Percentiles rank a stretch among this genome's conserved stretches.
Conservation (phyloP, 1,139 yeast species). For the Taphrina wiesneri region DNA sequence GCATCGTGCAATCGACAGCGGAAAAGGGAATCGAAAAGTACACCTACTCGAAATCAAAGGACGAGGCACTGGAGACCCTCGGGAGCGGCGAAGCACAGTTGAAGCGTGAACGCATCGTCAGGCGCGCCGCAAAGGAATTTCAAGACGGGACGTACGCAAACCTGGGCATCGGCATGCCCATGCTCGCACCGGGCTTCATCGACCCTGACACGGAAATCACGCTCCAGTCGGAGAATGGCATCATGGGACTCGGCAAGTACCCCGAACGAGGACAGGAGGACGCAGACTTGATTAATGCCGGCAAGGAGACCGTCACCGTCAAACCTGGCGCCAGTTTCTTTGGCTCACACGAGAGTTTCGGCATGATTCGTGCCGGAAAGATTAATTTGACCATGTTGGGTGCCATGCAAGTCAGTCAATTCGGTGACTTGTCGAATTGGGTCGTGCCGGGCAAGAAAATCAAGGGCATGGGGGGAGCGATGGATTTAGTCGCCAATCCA, state of each 20-base stretch:
- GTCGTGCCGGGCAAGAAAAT: conserved; percentile 53
- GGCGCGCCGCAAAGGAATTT: conserved; percentile 50
- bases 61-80: conserved; percentile 24
- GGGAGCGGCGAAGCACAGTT: conserved; percentile 35
- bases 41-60: conserved; percentile 31
- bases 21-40: conserved; percentile 51
- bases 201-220: conserved; percentile 48
- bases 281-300: conserved; percentile 56
- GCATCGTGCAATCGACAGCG: conserved; percentile 50
- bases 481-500: conserved; percentile 57
- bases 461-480: conserved; percentile 61
- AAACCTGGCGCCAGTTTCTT: conserved; percentile 53
- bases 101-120: conserved; percentile 49
- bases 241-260: conserved; percentile 55
- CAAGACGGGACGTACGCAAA: conserved; percentile 52
- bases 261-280: conserved; percentile 52
- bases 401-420: conserved; percentile 54
- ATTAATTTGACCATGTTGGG: conserved; percentile 54
- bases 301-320: conserved; percentile 56
- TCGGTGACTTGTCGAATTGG: conserved; percentile 58
- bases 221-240: conserved; percentile 55
- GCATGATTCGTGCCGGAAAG: conserved; percentile 55
- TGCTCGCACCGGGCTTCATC: conserved; percentile 52
- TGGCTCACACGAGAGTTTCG: conserved; percentile 56
- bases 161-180: conserved; percentile 57